phyloP scores from a whole-genome alignment of 805 yeast genomes.

The Candida parachauliodes region DNA sequence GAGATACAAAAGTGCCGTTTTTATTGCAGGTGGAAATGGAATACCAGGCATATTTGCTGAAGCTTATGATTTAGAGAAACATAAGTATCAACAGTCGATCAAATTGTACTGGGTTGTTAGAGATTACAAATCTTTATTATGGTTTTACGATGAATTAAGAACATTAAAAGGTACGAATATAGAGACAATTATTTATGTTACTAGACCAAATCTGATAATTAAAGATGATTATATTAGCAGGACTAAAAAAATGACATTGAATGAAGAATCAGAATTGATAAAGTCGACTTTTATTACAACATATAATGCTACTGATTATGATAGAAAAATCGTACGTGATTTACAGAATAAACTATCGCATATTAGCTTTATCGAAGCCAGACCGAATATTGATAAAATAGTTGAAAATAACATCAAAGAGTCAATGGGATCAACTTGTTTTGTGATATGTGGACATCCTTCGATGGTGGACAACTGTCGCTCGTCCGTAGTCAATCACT shows the following conservation, averaged over 20 bases:
- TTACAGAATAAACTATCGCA: conserved; percentile 22
- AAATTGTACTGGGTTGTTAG: conserved; percentile 65
- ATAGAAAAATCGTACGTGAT: conserved; percentile 15
- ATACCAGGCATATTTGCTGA: conserved; percentile 41
- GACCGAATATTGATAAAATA: conserved; percentile 46
- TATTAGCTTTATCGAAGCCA: conserved; percentile 38
- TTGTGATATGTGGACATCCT: conserved; percentile 65
- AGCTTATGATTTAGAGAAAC: conserved; percentile 17
- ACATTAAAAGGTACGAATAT: conserved; percentile 21
- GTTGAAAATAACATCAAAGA: conserved; percentile 35
- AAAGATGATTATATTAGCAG: conserved; percentile 37
- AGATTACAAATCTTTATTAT: conserved; percentile 44
- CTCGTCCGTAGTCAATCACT: conserved; percentile 39
- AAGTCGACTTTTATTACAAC: not conserved
- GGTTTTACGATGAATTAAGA: conserved; percentile 44
- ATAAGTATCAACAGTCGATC: conserved; percentile 14
- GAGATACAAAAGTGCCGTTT: conserved; percentile 25
- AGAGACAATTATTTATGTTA: conserved; percentile 23
- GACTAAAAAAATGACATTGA: not conserved
- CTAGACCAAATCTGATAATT: conserved; percentile 17
- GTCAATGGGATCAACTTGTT: conserved; percentile 44
- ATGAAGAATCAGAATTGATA: not conserved
- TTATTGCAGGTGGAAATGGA: conserved; percentile 41
- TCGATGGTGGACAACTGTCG: conserved; percentile 57
- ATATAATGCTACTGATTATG: conserved; percentile 2